Percentiles rank a stretch among this genome's conserved stretches.
Conservation (phyloP, 345 rosid species). For the Brassica rapa region DNA sequence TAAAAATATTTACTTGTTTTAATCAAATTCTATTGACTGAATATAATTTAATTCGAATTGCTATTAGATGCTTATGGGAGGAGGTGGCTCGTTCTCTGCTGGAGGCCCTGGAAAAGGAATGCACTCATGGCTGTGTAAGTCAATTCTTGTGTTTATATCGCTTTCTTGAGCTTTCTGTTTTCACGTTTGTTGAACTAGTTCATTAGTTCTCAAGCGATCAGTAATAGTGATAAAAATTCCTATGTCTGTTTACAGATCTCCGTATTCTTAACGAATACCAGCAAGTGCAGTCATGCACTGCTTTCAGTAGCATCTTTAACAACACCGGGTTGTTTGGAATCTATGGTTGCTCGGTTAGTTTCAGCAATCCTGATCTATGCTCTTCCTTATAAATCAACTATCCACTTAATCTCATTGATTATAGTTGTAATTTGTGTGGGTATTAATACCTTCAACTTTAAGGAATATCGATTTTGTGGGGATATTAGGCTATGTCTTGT, state of each 20-base stretch:
- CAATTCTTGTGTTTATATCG: not conserved
- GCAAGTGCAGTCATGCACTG: slow-evolving; percentile 66
- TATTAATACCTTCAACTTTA: not conserved
- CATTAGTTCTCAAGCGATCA: not conserved
- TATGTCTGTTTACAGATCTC: slow-evolving; percentile 52
- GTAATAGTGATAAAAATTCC: slow-evolving; percentile 8
- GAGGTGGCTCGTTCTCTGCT: slow-evolving; percentile 96
- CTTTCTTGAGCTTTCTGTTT: not conserved
- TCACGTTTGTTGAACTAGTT: not conserved
- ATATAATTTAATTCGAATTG: not conserved
- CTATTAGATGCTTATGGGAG: slow-evolving; percentile 89
- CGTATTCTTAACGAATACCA: slow-evolving; percentile 56
- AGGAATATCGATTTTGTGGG: not conserved
- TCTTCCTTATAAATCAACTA: not conserved
- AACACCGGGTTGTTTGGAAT: slow-evolving; percentile 71
- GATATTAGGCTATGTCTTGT: not conserved
- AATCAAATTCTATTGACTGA: not conserved
- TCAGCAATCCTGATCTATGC: slow-evolving; percentile 7
- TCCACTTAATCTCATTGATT: not conserved
- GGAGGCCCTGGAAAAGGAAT: slow-evolving; percentile 99
- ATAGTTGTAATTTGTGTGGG: not conserved
- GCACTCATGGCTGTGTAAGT: slow-evolving; percentile 93
- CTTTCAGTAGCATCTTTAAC: slow-evolving; percentile 73
- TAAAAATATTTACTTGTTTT: slow-evolving; percentile 1
- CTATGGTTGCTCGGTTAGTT: slow-evolving; percentile 68